Evolutionary conservation across 345 rosid genomes (phyloP).

Genomic region (Theobroma cacao): DNA sequence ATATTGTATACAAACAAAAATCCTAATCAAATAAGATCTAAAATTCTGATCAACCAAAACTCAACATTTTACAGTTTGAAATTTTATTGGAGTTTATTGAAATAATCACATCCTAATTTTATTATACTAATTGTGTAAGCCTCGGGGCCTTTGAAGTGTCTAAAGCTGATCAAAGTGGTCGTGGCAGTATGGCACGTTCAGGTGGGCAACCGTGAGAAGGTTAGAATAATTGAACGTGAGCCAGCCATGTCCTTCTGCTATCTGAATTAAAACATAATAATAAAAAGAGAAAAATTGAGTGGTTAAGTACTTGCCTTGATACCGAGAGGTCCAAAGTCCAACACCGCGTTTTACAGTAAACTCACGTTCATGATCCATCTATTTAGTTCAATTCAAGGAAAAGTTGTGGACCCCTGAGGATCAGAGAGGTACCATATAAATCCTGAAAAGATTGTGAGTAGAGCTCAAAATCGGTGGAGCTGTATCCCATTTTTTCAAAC

Average conservation of each 20-base stretch:
- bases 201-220: slow-evolving; percentile 3
- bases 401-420: neutral
- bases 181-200: neutral
- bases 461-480: neutral
- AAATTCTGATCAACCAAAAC: too few relatives aligned
- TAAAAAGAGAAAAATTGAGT: neutral
- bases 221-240: slow-evolving; percentile 11
- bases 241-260: neutral
- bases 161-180: neutral
- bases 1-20: too few relatives aligned
- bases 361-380: neutral
- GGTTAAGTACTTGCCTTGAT: neutral
- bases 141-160: neutral
- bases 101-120: neutral
- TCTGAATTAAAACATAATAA: neutral
- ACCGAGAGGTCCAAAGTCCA: neutral
- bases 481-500: neutral
- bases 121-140: neutral
- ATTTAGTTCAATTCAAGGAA: neutral
- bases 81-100: neutral
- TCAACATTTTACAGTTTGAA: too few relatives aligned
- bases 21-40: too few relatives aligned
- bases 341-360: neutral
- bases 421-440: neutral
- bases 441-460: neutral